A percentile compares a stretch with the other conserved stretches of the same genome.
Conservation (phyloP, 192 early-diverging fungal species). For the Borealophlyctis nickersoniae region DNA sequence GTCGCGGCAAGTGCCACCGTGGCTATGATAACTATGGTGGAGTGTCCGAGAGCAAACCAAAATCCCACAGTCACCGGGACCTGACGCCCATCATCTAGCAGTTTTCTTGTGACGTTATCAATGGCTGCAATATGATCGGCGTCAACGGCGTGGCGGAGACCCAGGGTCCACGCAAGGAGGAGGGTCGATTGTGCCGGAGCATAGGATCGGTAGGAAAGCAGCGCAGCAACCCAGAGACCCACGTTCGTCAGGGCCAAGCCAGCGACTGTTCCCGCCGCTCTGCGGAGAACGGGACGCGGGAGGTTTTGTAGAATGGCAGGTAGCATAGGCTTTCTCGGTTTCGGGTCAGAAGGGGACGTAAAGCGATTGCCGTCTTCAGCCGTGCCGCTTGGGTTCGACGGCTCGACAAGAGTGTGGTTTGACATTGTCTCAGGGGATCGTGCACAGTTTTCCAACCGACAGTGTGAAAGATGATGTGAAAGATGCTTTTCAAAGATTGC, state of each 20-base stretch:
- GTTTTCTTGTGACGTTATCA: constrained; percentile 68
- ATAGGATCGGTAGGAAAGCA: constrained; percentile 1
- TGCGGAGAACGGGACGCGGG: background rate
- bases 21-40: constrained; percentile 57
- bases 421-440: no score
- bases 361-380: no score
- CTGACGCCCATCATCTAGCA: constrained; percentile 44
- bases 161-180: constrained; percentile 28
- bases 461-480: no score
- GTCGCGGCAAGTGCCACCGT: constrained; percentile 18
- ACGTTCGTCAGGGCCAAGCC: constrained; percentile 1
- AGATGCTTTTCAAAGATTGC: no score
- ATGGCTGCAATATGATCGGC: constrained; percentile 71
- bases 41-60: constrained; percentile 70
- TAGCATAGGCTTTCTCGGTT: no score
- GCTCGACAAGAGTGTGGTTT: no score
- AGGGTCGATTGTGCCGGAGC: background rate
- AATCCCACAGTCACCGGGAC: constrained; percentile 62
- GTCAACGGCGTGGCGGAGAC: constrained; percentile 33
- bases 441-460: no score
- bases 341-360: no score
- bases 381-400: no score
- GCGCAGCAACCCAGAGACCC: background rate
- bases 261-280: background rate
- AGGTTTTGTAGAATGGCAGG: background rate